phyloP scores from a whole-genome alignment of 495 filamentous ascomycete genomes.

The Tuber indicum region DNA sequence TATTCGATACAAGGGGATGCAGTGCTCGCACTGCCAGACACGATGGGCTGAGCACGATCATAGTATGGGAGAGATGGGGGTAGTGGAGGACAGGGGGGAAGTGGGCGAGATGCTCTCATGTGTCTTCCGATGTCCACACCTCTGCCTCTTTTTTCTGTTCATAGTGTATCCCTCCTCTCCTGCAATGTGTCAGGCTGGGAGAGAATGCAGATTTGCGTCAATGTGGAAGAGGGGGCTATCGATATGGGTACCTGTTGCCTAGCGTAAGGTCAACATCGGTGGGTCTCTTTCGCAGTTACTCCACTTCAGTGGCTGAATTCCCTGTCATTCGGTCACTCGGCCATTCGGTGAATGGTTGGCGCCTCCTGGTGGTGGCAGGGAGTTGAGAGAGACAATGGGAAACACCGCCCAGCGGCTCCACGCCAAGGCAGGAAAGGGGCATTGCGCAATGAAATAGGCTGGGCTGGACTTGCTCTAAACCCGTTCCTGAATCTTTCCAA shows the following conservation, averaged over 20 bases:
- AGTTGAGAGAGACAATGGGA: not conserved
- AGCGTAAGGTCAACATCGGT: not conserved
- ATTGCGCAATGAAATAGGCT: not conserved
- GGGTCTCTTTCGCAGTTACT: not conserved
- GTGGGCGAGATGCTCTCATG: not conserved
- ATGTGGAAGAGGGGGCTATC: not conserved
- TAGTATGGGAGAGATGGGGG: not conserved
- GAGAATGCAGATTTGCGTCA: not conserved
- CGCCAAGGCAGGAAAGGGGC: constrained; percentile 13
- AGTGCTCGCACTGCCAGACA: not conserved
- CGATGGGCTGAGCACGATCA: not conserved
- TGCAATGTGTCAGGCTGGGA: constrained; percentile 3
- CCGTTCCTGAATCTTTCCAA: not conserved
- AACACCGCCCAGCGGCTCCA: constrained; percentile 10
- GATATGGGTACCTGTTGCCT: not conserved
- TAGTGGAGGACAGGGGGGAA: not conserved
- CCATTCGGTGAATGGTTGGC: not conserved
- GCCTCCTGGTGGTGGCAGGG: not conserved
- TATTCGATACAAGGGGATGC: not conserved
- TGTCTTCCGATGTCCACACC: not conserved
- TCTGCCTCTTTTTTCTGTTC: not conserved
- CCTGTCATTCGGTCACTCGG: not conserved
- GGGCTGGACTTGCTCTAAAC: not conserved
- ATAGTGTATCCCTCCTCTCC: not conserved
- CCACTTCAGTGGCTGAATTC: not conserved